Percentiles rank a stretch among this genome's conserved stretches.
Evolutionary conservation across 176 grass and related monocot species (phyloP).

Genomic region (Oryza officinalis): DNA sequence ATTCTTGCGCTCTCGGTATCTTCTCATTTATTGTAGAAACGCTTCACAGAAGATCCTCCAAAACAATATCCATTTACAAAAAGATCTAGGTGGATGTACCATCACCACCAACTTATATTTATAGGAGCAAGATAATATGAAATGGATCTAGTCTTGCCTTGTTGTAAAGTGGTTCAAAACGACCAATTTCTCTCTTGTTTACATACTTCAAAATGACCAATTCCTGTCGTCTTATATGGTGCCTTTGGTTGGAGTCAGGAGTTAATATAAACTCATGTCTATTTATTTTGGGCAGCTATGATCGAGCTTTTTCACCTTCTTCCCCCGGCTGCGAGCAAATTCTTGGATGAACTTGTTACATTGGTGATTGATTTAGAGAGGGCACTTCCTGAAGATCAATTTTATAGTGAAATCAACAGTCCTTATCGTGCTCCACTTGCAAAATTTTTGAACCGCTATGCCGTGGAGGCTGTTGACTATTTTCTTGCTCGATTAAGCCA

Average conservation of each 20-base stretch:
- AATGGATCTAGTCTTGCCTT: background rate
- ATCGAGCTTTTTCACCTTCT: slow-evolving; percentile 99
- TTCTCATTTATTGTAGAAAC: background rate
- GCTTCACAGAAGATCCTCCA: background rate
- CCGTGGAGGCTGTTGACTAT: slow-evolving; percentile 87
- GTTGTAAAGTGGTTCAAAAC: background rate
- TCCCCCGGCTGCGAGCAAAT: slow-evolving; percentile 85
- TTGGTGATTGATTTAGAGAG: slow-evolving; percentile 94
- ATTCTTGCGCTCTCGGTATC: background rate
- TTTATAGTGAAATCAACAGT: slow-evolving; percentile 99
- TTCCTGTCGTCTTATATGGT: background rate
- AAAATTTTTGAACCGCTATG: slow-evolving; percentile 95
- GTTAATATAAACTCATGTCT: slow-evolving; percentile 25
- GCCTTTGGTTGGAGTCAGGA: background rate
- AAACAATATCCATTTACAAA: background rate
- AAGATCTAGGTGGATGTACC: too few relatives aligned
- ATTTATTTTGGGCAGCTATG: slow-evolving; percentile 66
- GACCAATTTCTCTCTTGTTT: background rate
- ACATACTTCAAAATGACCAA: background rate
- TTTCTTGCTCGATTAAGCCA: slow-evolving; percentile 85
- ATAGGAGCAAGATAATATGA: background rate
- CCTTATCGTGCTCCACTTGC: slow-evolving; percentile 92
- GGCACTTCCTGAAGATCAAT: slow-evolving; percentile 85
- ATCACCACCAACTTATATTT: background rate
- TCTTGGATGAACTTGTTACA: slow-evolving; percentile 94